phyloP scores from a whole-genome alignment of 805 yeast genomes.

The Hanseniaspora occidentalis region DNA sequence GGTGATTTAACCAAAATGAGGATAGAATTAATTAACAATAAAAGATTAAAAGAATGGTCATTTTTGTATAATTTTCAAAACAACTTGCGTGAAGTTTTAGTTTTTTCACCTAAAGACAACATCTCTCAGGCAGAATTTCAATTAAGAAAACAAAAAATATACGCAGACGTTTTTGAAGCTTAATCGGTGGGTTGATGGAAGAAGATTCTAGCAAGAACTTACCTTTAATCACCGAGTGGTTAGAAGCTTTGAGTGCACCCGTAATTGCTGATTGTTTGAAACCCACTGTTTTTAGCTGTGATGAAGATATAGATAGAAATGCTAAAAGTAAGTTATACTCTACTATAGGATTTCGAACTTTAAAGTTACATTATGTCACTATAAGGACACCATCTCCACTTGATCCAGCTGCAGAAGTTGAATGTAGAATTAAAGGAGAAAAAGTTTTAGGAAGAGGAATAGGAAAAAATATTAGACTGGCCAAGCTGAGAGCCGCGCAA shows the following conservation, averaged over 20 bases:
- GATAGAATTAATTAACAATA: slow-evolving; percentile 59
- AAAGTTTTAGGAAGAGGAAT: slow-evolving; percentile 55
- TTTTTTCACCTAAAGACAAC: slow-evolving; percentile 24
- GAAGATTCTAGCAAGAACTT: slow-evolving; percentile 33
- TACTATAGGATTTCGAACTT: slow-evolving; percentile 61
- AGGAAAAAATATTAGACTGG: slow-evolving; percentile 60
- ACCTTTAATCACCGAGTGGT: slow-evolving; percentile 43
- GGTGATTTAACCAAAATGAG: slow-evolving; percentile 69
- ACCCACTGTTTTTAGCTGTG: slow-evolving; percentile 24
- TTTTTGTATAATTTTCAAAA: slow-evolving; percentile 53
- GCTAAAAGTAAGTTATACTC: slow-evolving; percentile 75
- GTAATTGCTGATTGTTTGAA: slow-evolving; percentile 17
- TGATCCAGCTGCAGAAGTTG: slow-evolving; percentile 40
- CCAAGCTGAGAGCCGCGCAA: slow-evolving; percentile 81
- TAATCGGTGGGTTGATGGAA: slow-evolving; percentile 80
- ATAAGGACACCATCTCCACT: slow-evolving; percentile 24
- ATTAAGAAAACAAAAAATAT: slow-evolving; percentile 52
- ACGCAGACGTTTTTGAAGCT: slow-evolving; percentile 90
- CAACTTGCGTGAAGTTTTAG: slow-evolving; percentile 37
- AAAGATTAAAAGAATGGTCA: slow-evolving; percentile 59
- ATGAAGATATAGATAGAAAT: slow-evolving; percentile 35
- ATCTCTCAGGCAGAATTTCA: slow-evolving; percentile 21
- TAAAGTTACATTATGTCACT: slow-evolving; percentile 47
- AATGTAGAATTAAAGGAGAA: slow-evolving; percentile 53
- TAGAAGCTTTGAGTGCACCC: slow-evolving; percentile 38